Evolutionary conservation across 2,329 filamentous ascomycete species (phyloP), one percentile per base, ranked within the genome.

Genomic region (Colletotrichum coccodes): DNA sequence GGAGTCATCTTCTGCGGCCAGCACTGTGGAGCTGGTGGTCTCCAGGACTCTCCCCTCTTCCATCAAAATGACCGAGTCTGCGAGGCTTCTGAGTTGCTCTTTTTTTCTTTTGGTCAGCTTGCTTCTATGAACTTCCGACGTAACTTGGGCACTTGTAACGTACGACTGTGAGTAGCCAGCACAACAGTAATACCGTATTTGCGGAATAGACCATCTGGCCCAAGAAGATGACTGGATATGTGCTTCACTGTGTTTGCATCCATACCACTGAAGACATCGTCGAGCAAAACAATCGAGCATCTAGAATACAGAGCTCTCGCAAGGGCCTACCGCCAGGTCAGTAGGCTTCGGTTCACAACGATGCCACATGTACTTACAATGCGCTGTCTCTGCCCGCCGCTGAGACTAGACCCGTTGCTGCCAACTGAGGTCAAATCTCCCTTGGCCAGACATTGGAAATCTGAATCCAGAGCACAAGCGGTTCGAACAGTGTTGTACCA

Each of bases 351-450:
- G 28, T 50, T 14, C n/a, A 16, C 14, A 50, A 16, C 47, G 12
- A 14, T 40, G 14, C 38, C 38, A 18, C 38, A 32, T 42, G 16
- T 0, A 69, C 65, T 53, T 23, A 70, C 67, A 26, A 70, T 50
- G 3, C 67, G 62, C 18, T 70, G 67, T 36, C 61, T 70, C 23
- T 64, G 61, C 16, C 61, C 61, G 2, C 61, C 61, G 2, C 61
- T 64, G 11, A 64, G 42, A 12, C 30, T 62, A 34, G 26, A 21
- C 1, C 67, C 67, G 44, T 65, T 28, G n/a, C 62, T 70, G 0
- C 68, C 68, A 9, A 67, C 40, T 5, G 32, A 1, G 3, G 58
- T 59, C 3, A 34, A 26, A 23, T 70, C 68, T 0, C 57, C 49
- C 28, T 3, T 52, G 0, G 14, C 5, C 23, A 68, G 21, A 12